Base-by-base conservation (phyloP, 2,329 filamentous ascomycete species). In the Fusarium xylarioides region DNA sequence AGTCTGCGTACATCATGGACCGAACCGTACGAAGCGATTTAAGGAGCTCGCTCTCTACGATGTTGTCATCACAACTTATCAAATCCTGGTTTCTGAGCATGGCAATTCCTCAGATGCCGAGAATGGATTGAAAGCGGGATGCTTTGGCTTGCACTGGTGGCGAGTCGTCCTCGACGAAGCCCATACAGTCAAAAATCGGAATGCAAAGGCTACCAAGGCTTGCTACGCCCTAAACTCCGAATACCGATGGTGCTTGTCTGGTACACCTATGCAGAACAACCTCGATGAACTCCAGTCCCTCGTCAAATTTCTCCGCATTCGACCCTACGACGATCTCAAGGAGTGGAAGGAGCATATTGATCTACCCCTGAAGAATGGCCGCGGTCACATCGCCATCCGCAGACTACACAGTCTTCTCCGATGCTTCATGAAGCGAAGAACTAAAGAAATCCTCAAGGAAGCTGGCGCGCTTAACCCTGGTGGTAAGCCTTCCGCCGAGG, bases 341-440 rank as follows among this genome's bases (percentile, higher is more conserved):
- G 90, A 92, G 67, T 99, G 96, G 95, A 95, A 95, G 75, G 92
- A 95, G 21, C 92, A 97, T 65, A 99, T 99, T 67, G 95, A 95
- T 59, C 85, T 88, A 49, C 96, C 96, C 1, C 90, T 99, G 88
- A 97, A 95, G 84, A 94, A 93, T 69, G 95, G 95, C 12, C 92
- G 93, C 68, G 96, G 95, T 16, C 93, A 95, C 60, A 88, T 98
- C 65, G 95, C 96, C 21, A 97, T 99, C 80, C 89, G 91, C 56
- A 90, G 96, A 49, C 85, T 99, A 37, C 95, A 97, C 75, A 91
- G 92, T 63, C 91, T 97, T 69, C 85, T 99, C 8, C 92, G 93
- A 61, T 95, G 95, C 62, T 97, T 97, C 84, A 99, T 99, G 96
- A 97, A 98, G 85, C 91, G 96, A n/a, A 91, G 96, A 46, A 98